Conservation (phyloP, 1,284 basidiomycete genomes). For the Coniophora puteana region DNA sequence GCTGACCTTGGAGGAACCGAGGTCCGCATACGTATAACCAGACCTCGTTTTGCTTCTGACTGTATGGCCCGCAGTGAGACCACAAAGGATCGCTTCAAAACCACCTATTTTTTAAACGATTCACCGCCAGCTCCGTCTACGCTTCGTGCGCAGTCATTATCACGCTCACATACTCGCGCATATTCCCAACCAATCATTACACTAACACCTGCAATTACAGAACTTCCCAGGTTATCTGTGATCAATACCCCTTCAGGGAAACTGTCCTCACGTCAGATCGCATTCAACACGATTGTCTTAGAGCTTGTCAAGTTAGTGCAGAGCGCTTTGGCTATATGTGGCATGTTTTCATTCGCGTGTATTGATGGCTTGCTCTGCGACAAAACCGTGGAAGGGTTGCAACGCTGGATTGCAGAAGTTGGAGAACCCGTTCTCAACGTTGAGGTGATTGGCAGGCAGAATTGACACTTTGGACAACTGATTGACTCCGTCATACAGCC, state of each 20-base stretch:
- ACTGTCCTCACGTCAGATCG: slow-evolving; percentile 19
- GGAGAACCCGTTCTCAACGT: slow-evolving; percentile 57
- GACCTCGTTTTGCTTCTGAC: slow-evolving; percentile 8
- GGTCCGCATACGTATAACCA: slow-evolving; percentile 32
- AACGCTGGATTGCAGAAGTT: slow-evolving; percentile 60
- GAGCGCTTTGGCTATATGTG: slow-evolving; percentile 63
- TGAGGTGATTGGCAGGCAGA: slow-evolving; percentile 42
- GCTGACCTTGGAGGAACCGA: slow-evolving; percentile 71
- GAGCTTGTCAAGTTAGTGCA: slow-evolving; percentile 74
- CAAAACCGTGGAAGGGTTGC: slow-evolving; percentile 63
- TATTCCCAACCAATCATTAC: slow-evolving; percentile 23
- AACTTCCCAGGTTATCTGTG: slow-evolving; percentile 14
- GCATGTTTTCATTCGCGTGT: slow-evolving; percentile 53
- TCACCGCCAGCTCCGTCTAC: slow-evolving; percentile 18
- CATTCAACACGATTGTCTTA: slow-evolving; percentile 61
- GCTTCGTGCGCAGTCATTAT: slow-evolving; percentile 26
- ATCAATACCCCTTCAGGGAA: slow-evolving; percentile 11
- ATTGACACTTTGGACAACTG: slow-evolving; percentile 7
- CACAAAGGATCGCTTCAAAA: slow-evolving; percentile 73
- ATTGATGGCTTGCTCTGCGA: slow-evolving; percentile 78
- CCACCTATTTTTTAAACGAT: slow-evolving; percentile 60
- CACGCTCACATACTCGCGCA: slow-evolving; percentile 25
- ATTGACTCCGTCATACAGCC: slow-evolving; percentile 44
- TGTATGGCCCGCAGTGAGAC: slow-evolving; percentile 47
- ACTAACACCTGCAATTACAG: slow-evolving; percentile 15